These are phyloP conservation scores for Fusarium siculi DNA, from an alignment of 2,329 filamentous ascomycete genomes.

Conservation along the genomic window DNA sequence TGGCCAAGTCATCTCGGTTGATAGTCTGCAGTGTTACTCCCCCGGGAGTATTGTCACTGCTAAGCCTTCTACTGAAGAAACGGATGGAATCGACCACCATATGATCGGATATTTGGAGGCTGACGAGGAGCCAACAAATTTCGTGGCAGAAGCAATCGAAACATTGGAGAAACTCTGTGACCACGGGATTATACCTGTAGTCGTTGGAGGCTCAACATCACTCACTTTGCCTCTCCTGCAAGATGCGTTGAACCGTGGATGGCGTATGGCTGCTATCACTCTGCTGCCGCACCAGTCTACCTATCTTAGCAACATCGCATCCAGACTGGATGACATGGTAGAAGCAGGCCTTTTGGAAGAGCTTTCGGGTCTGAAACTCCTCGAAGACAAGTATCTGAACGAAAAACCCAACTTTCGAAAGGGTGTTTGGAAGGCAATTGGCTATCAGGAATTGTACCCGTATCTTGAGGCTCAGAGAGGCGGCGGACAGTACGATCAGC, in stretches of 20 bases:
- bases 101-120: neutral
- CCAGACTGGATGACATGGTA: neutral
- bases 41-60: neutral
- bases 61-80: neutral
- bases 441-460: neutral
- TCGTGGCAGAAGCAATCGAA: neutral
- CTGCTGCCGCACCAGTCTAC: neutral
- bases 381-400: neutral
- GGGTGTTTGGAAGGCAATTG: neutral
- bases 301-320: neutral
- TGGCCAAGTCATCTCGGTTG: neutral
- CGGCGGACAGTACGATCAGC: accelerated
- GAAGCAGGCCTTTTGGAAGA: neutral
- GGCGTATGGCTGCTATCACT: neutral
- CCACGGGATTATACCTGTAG: neutral
- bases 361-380: neutral
- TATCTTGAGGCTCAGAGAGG: neutral
- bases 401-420: neutral
- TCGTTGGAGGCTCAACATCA: neutral
- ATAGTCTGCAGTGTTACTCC: neutral
- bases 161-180: neutral
- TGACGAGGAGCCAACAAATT: neutral
- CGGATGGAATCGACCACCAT: neutral
- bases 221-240: neutral
- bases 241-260: neutral